phyloP scores from a whole-genome alignment of 306 rosid species.

The Macrotyloma uniflorum region DNA sequence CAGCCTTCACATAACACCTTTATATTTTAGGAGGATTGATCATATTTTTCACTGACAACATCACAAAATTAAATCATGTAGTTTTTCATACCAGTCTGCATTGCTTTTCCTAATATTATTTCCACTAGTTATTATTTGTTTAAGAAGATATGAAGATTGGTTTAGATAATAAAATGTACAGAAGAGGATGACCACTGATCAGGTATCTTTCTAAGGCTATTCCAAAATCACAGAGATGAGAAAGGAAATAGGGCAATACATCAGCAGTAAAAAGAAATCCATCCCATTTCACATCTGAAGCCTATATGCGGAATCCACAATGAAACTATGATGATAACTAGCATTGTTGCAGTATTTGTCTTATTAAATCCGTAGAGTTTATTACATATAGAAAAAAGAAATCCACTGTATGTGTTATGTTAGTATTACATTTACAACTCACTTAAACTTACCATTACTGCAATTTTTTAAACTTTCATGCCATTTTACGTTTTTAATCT shows the following conservation, averaged over 20 bases:
- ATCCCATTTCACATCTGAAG: background rate
- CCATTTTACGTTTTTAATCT: background rate
- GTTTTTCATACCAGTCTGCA: background rate
- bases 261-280: background rate
- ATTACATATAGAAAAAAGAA: background rate
- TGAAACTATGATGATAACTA: background rate
- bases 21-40: background rate
- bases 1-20: background rate
- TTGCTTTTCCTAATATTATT: background rate
- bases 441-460: slow-evolving; percentile 7
- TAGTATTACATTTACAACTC: background rate
- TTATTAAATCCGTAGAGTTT: background rate
- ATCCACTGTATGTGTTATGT: background rate
- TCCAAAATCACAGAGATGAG: background rate
- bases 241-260: background rate
- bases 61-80: background rate
- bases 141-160: too few relatives aligned
- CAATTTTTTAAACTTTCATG: background rate
- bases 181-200: too few relatives aligned
- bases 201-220: background rate
- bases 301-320: background rate
- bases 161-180: too few relatives aligned
- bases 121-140: background rate
- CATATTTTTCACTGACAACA: background rate
- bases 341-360: background rate